Percentiles rank a stretch among this genome's conserved stretches.
Conservation (phyloP, 805 yeast species). For the Candida quercuum region DNA sequence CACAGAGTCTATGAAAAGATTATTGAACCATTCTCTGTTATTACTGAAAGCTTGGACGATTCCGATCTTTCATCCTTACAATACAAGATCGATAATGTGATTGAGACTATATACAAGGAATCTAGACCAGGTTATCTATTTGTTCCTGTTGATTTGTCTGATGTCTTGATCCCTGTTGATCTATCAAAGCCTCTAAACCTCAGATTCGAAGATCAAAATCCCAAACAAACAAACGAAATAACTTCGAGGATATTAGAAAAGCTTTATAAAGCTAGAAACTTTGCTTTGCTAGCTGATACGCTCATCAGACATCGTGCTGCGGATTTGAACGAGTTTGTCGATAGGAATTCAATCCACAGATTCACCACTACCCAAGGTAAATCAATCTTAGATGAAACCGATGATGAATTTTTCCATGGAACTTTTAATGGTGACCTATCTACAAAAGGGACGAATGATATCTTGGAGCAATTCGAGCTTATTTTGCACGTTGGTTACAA, state of each 20-base stretch:
- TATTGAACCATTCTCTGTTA: slow-evolving; percentile 49
- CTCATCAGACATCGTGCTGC: slow-evolving; percentile 50
- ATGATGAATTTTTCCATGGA: slow-evolving; percentile 56
- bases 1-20: slow-evolving; percentile 53
- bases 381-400: slow-evolving; percentile 32
- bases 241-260: slow-evolving; percentile 40
- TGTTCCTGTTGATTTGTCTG: slow-evolving; percentile 58
- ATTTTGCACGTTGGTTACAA: slow-evolving; percentile 65
- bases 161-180: slow-evolving; percentile 29
- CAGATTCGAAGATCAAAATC: slow-evolving; percentile 15
- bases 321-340: slow-evolving; percentile 42
- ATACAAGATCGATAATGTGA: slow-evolving; percentile 55
- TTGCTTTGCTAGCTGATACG: slow-evolving; percentile 73
- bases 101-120: slow-evolving; percentile 40
- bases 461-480: slow-evolving; percentile 52
- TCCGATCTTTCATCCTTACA: slow-evolving; percentile 45
- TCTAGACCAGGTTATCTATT: slow-evolving; percentile 70
- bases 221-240: slow-evolving; percentile 27
- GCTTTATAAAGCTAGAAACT: slow-evolving; percentile 41
- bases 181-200: slow-evolving; percentile 21
- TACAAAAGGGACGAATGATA: slow-evolving; percentile 36
- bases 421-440: slow-evolving; percentile 60
- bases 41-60: slow-evolving; percentile 40
- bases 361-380: slow-evolving; percentile 14
- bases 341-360: slow-evolving; percentile 21